A percentile compares a stretch with the other conserved stretches of the same genome.
phyloP scores from a whole-genome alignment of 2,329 filamentous ascomycete genomes.

The Phyllosticta citrichinensis region DNA sequence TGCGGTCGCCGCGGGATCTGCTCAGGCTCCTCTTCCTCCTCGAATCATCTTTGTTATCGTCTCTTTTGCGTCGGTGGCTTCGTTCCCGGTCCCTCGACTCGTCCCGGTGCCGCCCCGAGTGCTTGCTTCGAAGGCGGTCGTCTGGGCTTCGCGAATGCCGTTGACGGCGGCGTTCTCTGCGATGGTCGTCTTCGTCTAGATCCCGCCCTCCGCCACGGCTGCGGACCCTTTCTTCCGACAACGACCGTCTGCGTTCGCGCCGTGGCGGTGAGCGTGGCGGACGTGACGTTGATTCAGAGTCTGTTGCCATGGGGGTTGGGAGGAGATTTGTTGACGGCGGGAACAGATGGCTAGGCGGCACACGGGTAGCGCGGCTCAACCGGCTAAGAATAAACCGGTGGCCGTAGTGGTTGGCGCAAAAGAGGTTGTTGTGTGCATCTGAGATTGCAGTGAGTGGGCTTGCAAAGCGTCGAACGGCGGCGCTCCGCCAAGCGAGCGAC shows the following conservation, averaged over 20 bases:
- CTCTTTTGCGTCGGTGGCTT: neutral
- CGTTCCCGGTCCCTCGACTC: neutral
- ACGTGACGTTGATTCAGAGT: neutral
- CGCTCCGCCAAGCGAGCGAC: neutral
- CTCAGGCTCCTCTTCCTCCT: constrained; percentile 13
- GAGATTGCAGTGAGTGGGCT: neutral
- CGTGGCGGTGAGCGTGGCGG: neutral
- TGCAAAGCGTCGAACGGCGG: neutral
- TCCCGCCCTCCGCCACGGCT: neutral
- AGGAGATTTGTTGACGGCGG: neutral
- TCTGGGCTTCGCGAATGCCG: constrained; percentile 18
- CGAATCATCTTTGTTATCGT: neutral
- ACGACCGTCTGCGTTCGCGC: neutral
- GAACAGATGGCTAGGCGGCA: neutral
- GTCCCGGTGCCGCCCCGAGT: constrained; percentile 1
- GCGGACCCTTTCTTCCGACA: neutral
- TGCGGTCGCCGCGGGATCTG: neutral
- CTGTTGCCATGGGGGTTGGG: neutral
- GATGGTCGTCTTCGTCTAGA: neutral
- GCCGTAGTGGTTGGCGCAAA: neutral
- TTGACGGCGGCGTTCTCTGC: constrained; percentile 12
- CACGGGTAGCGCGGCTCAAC: neutral
- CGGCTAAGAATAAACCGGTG: neutral
- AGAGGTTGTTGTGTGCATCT: neutral
- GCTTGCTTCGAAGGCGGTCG: constrained; percentile 14